Percentiles rank a stretch among this genome's conserved stretches.
Evolutionary conservation across 768 basidiomycete species (phyloP).

Genomic region (Amanita molliuscula): DNA sequence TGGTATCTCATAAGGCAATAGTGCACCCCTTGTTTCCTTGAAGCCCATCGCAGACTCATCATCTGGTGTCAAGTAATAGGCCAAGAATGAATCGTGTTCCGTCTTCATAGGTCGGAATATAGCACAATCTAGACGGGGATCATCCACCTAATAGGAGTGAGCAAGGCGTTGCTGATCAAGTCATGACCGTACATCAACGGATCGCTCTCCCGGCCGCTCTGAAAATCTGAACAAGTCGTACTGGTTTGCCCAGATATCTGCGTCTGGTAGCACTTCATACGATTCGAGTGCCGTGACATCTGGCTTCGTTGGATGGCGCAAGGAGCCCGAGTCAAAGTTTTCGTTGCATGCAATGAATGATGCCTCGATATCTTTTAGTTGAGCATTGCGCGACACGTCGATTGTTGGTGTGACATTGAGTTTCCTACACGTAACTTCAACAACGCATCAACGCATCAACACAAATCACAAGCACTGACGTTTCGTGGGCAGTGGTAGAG

Average conservation of each 20-base stretch:
- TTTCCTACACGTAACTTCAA: constrained; percentile 27
- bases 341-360: constrained; percentile 60
- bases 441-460: not conserved
- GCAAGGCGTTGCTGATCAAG: not conserved
- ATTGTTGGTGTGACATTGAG: constrained; percentile 35
- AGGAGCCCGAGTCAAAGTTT: constrained; percentile 41
- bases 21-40: constrained; percentile 41
- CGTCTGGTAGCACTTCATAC: constrained; percentile 77
- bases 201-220: constrained; percentile 75
- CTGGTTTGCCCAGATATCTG: constrained; percentile 81
- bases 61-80: constrained; percentile 73
- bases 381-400: constrained; percentile 66
- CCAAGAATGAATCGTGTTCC: constrained; percentile 80
- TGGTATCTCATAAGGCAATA: constrained; percentile 33
- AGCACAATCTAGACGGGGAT: constrained; percentile 77
- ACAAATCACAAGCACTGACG: constrained; percentile 28
- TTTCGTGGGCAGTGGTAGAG: constrained; percentile 33
- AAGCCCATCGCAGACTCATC: constrained; percentile 61
- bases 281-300: constrained; percentile 67
- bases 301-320: constrained; percentile 76
- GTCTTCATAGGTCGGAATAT: constrained; percentile 82
- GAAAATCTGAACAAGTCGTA: constrained; percentile 83
- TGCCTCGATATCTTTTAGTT: constrained; percentile 68
- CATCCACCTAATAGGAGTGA: constrained; percentile 40
- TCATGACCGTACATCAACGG: constrained; percentile 43